Evolutionary conservation across 805 yeast genomes (phyloP).

Genomic region (Suhomyces emberorum): DNA sequence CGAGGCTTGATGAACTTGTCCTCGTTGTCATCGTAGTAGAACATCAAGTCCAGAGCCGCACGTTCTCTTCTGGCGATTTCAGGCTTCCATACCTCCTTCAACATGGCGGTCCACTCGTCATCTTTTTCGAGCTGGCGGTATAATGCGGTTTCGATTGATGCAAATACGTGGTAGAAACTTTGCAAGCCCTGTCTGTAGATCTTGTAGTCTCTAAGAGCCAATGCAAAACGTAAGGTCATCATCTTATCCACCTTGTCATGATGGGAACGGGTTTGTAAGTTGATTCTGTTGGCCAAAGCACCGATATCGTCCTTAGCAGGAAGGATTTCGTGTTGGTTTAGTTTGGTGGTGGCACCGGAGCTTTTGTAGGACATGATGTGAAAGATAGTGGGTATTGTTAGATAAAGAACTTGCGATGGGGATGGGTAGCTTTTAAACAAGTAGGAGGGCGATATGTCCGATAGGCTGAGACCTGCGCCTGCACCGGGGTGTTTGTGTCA

Average conservation of each 20-base stretch:
- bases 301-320: constrained; percentile 81
- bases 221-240: constrained; percentile 65
- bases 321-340: constrained; percentile 49
- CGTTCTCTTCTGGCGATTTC: constrained; percentile 61
- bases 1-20: constrained; percentile 57
- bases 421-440: background rate
- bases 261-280: constrained; percentile 57
- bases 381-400: too few species aligned
- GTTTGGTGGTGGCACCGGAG: constrained; percentile 33
- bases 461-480: background rate
- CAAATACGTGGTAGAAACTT: constrained; percentile 66
- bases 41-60: constrained; percentile 59
- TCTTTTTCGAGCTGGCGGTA: constrained; percentile 42
- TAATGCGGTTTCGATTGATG: constrained; percentile 56
- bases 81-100: constrained; percentile 64
- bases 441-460: background rate
- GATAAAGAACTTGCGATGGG: too few species aligned
- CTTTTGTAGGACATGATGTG: too few species aligned
- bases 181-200: constrained; percentile 81
- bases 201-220: constrained; percentile 71
- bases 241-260: constrained; percentile 70
- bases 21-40: constrained; percentile 56
- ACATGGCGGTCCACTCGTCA: constrained; percentile 42
- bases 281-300: constrained; percentile 81
- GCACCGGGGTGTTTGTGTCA: background rate